A percentile compares a stretch with the other conserved stretches of the same genome.
Evolutionary conservation across 192 early-diverging fungal species (phyloP).

Genomic region (Coemansia sp.): DNA sequence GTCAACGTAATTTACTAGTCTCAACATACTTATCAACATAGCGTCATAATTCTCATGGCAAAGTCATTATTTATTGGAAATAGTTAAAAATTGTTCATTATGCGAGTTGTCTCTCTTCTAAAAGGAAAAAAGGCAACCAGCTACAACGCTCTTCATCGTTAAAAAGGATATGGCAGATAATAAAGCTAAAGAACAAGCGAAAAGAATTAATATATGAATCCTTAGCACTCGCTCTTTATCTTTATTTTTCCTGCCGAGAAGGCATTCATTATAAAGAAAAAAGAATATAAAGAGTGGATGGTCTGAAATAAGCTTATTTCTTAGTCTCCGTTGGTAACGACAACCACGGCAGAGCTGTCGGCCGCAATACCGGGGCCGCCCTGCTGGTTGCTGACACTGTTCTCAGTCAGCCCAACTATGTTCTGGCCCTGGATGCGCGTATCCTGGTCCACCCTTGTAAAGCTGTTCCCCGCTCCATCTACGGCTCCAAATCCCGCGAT

Average conservation of each 20-base stretch:
- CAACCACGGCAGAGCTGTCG: constrained; percentile 27
- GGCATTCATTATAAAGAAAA: constrained; percentile 23
- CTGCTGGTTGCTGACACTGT: constrained; percentile 32
- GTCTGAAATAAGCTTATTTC: not conserved
- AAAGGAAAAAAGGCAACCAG: not conserved
- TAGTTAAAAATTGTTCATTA: constrained; percentile 7
- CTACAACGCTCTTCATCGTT: constrained; percentile 19
- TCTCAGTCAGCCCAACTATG: constrained; percentile 27
- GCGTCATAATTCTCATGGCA: not conserved
- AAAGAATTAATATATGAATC: not conserved
- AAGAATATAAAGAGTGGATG: not conserved
- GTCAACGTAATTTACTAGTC: constrained; percentile 17
- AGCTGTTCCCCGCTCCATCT: constrained; percentile 39
- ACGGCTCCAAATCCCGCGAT: constrained; percentile 7
- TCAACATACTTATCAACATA: not conserved
- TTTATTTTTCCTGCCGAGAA: not conserved
- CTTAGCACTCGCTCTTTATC: not conserved
- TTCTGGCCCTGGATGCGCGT: constrained; percentile 35
- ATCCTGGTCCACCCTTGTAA: constrained; percentile 41
- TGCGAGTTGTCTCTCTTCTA: not conserved
- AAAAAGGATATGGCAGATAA: not conserved
- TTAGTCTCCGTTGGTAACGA: constrained; percentile 11
- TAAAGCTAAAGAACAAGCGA: not conserved
- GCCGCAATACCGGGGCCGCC: constrained; percentile 39
- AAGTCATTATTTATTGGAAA: not conserved